These are phyloP conservation scores for Chrysoporthe cubensis DNA, from an alignment of 2,329 filamentous ascomycete species.

Conservation along the genomic window DNA sequence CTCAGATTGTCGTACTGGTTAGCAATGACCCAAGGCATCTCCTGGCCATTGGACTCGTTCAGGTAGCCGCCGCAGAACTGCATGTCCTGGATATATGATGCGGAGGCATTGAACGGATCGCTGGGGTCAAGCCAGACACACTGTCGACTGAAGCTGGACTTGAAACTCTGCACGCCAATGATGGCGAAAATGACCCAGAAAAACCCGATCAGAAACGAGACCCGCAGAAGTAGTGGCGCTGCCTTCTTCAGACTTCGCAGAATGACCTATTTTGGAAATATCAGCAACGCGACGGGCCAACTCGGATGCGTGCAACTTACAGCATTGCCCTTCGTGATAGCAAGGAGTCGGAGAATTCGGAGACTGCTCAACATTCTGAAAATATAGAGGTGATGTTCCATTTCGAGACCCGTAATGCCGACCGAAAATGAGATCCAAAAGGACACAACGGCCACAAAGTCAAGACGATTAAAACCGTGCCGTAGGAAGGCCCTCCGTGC, in stretches of 20 bases:
- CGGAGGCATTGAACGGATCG: constrained; percentile 56
- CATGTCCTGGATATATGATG: constrained; percentile 64
- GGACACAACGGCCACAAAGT: constrained; percentile 91
- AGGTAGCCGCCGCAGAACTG: constrained; percentile 89
- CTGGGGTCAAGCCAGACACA: constrained; percentile 76
- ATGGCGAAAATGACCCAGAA: constrained; percentile 99
- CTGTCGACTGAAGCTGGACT: constrained; percentile 75
- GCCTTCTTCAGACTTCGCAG: constrained; percentile 94
- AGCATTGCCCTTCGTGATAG: constrained; percentile 90
- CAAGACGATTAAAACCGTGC: constrained; percentile 93
- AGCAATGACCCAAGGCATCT: constrained; percentile 69
- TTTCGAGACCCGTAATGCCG: constrained; percentile 70
- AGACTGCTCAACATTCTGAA: constrained; percentile 97
- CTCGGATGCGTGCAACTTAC: constrained; percentile 54
- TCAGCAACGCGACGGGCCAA: constrained; percentile 2
- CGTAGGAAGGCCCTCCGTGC: constrained; percentile 90
- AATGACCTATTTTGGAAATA: constrained; percentile 67
- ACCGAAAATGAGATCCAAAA: constrained; percentile 92
- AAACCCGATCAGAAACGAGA: constrained; percentile 92
- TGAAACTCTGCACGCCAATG: constrained; percentile 95
- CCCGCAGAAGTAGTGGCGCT: constrained; percentile 85
- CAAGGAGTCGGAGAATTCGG: constrained; percentile 87
- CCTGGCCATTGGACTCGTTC: constrained; percentile 58
- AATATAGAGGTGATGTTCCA: constrained; percentile 74
- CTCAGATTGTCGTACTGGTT: constrained; percentile 41